phyloP scores from a whole-genome alignment of 2,329 filamentous ascomycete species.

The Colletotrichum phormii region DNA sequence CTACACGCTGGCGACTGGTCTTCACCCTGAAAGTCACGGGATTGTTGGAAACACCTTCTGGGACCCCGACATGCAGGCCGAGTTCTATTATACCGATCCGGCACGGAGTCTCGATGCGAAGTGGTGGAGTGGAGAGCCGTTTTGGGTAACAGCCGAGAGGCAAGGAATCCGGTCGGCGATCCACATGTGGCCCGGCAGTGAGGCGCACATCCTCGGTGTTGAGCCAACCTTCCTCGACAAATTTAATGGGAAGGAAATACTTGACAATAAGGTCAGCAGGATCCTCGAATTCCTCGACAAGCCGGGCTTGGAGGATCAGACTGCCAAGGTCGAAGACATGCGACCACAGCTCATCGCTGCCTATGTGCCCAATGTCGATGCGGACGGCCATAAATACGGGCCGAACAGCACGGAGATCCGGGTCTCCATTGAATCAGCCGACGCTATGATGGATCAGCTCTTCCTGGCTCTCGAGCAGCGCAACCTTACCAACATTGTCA shows the following conservation, averaged over 20 bases:
- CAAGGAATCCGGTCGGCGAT: constrained; percentile 83
- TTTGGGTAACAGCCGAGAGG: constrained; percentile 93
- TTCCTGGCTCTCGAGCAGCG: constrained; percentile 81
- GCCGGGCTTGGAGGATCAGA: constrained; percentile 74
- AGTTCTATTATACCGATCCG: constrained; percentile 90
- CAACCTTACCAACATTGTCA: constrained; percentile 90
- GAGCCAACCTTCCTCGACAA: constrained; percentile 86
- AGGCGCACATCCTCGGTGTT: constrained; percentile 82
- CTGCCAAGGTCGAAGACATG: constrained; percentile 61
- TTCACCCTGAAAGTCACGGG: constrained; percentile 93
- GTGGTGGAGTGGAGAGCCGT: constrained; percentile 95
- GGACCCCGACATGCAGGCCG: constrained; percentile 80
- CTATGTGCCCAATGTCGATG: constrained; percentile 93
- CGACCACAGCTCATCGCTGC: constrained; percentile 93
- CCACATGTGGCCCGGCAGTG: constrained; percentile 99
- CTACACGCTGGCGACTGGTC: constrained; percentile 90
- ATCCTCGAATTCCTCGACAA: constrained; percentile 87
- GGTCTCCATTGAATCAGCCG: constrained; percentile 80
- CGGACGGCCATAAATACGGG: constrained; percentile 87
- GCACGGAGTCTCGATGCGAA: constrained; percentile 81
- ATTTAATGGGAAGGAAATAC: constrained; percentile 81
- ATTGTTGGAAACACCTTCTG: constrained; percentile 96
- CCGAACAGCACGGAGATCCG: constrained; percentile 95
- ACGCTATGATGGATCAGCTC: constrained; percentile 82
- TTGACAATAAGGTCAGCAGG: constrained; percentile 81